Evolutionary conservation across 2,329 filamentous ascomycete species (phyloP), one percentile per base, ranked within the genome.

Genomic region (Penicillium sp.): DNA sequence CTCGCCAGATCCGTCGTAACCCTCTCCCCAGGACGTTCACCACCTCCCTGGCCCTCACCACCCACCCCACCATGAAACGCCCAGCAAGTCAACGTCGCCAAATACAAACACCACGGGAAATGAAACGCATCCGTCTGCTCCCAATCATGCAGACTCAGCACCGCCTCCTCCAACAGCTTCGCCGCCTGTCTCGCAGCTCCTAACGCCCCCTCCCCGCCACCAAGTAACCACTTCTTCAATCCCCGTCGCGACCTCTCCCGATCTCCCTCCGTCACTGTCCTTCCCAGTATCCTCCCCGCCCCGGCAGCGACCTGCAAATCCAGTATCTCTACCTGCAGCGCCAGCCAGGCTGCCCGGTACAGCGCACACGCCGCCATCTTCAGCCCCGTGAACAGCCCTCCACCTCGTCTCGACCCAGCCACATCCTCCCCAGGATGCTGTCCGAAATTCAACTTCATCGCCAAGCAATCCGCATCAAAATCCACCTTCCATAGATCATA

Each of bases 281-380:
- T 71, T 0, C 80, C 80, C 0, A 83, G 70, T 22, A 84, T 83
- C 41, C 82, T 75, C 1, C 72, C 65, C 3, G 80, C 77, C 0
- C 80, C 80, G 0, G 80, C 80, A 39, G 78, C 80, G 37, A 83
- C 82, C 55, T 84, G 80, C 0, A 83, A 66, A 56, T 83, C 79
- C 1, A 82, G 67, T 35, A 83, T 76, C 15, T 82, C 79, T 6
- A 77, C 76, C 48, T 80, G 71, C 2, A 84, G 68, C 0, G 79
- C 69, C 6, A 81, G 70, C 38, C 80, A 75, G 0, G 79, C 79
- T 0, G 79, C 72, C 53, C 81, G 79, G 51, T 82, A 83, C 0
- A 84, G 70, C 0, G 77, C 73, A n/a, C 74, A 66, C 19, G 75
- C 77, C 0, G 78, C 74, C 1, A 75, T 73, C 33, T 70, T 69